Conservation (phyloP, 805 yeast genomes). For the Candida sithepensis region DNA sequence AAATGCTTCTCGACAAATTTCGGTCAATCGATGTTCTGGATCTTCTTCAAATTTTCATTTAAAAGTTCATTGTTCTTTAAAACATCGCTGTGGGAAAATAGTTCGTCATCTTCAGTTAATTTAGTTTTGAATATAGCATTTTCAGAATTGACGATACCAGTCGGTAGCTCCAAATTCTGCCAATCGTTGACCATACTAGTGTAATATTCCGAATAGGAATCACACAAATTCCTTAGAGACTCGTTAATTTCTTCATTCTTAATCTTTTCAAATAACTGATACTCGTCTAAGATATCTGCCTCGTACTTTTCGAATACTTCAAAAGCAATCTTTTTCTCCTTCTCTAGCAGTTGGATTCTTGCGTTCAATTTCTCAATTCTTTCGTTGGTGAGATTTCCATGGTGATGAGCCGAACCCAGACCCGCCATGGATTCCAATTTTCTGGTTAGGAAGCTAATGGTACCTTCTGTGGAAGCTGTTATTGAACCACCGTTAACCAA, state of each 20-base stretch:
- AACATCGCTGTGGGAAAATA: slow-evolving; percentile 26
- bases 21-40: background rate
- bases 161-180: slow-evolving; percentile 38
- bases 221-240: slow-evolving; percentile 69
- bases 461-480: slow-evolving; percentile 34
- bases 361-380: slow-evolving; percentile 37
- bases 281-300: slow-evolving; percentile 44
- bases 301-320: slow-evolving; percentile 45
- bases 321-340: slow-evolving; percentile 42
- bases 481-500: slow-evolving; percentile 33
- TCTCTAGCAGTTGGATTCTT: slow-evolving; percentile 40
- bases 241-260: slow-evolving; percentile 74
- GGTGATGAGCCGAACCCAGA: slow-evolving; percentile 34
- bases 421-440: slow-evolving; percentile 48
- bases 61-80: slow-evolving; percentile 24
- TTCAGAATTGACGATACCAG: background rate
- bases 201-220: slow-evolving; percentile 72
- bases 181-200: slow-evolving; percentile 65
- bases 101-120: slow-evolving; percentile 21
- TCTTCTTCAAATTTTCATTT: slow-evolving; percentile 19
- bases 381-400: slow-evolving; percentile 41
- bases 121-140: slow-evolving; percentile 13
- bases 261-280: slow-evolving; percentile 69
- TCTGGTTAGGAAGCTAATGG: slow-evolving; percentile 35
- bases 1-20: background rate